A percentile compares a stretch with the other conserved stretches of the same genome.
phyloP scores from a whole-genome alignment of 2,329 filamentous ascomycete species.

The Amphichorda felina region DNA sequence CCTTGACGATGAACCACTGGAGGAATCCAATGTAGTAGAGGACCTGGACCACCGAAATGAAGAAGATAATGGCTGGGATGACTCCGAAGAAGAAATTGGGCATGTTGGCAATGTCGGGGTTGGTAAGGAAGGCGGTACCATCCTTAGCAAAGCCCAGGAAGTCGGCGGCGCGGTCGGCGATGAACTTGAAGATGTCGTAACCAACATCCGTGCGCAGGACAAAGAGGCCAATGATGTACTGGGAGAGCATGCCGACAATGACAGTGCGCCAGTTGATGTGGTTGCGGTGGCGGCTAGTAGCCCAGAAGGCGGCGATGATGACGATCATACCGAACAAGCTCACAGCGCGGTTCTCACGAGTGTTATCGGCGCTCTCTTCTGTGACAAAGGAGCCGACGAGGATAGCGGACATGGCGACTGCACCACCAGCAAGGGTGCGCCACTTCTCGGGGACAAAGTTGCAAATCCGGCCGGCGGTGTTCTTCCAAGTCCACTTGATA shows the following conservation, averaged over 20 bases:
- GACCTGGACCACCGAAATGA: slow-evolving; percentile 83
- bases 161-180: slow-evolving; percentile 61
- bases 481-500: slow-evolving; percentile 55
- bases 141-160: slow-evolving; percentile 65
- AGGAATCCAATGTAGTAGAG: slow-evolving; percentile 70
- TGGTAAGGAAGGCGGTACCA: slow-evolving; percentile 59
- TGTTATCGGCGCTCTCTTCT: slow-evolving; percentile 62
- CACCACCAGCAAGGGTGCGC: slow-evolving; percentile 50
- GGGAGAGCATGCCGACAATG: slow-evolving; percentile 76
- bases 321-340: slow-evolving; percentile 69
- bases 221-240: slow-evolving; percentile 82
- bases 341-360: slow-evolving; percentile 64
- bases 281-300: slow-evolving; percentile 58
- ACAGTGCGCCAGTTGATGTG: slow-evolving; percentile 64
- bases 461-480: slow-evolving; percentile 47
- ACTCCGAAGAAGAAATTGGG: slow-evolving; percentile 66
- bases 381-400: slow-evolving; percentile 69
- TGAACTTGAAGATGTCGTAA: slow-evolving; percentile 85
- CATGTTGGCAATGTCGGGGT: slow-evolving; percentile 27
- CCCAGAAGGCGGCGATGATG: slow-evolving; percentile 55
- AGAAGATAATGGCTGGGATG: slow-evolving; percentile 91
- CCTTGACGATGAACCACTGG: slow-evolving; percentile 84
- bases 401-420: slow-evolving; percentile 57
- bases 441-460: slow-evolving; percentile 54
- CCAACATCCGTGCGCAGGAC: slow-evolving; percentile 71